A percentile compares a stretch with the other conserved stretches of the same genome.
These are phyloP conservation scores for Hyaloscypha bicolor DNA, from an alignment of 495 filamentous ascomycete genomes.

Conservation along the genomic window DNA sequence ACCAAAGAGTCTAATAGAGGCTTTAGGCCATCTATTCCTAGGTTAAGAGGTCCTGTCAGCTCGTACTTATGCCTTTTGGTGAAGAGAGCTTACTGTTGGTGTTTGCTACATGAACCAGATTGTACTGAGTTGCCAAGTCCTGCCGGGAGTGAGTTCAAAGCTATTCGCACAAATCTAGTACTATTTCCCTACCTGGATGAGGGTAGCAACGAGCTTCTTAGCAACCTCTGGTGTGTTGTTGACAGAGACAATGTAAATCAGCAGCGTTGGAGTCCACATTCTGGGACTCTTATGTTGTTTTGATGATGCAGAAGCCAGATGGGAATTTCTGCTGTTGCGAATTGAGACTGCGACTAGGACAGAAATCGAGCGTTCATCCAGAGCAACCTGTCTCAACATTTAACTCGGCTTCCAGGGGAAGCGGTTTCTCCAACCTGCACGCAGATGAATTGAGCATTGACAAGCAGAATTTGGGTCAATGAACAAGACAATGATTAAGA, in stretches of 20 bases:
- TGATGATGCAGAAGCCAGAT: too few relatives aligned
- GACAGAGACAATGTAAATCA: conserved; percentile 10
- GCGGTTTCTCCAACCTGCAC: too few relatives aligned
- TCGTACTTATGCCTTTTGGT: background rate
- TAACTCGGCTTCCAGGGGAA: too few relatives aligned
- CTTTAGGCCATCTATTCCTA: background rate
- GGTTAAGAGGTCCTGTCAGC: background rate
- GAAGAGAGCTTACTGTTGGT: conserved; percentile 3
- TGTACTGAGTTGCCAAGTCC: background rate
- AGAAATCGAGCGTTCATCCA: too few relatives aligned
- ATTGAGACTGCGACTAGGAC: too few relatives aligned
- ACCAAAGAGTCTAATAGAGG: conserved; percentile 1
- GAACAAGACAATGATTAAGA: too few relatives aligned
- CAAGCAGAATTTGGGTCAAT: too few relatives aligned
- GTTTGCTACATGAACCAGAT: conserved; percentile 13
- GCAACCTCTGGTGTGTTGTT: conserved; percentile 13
- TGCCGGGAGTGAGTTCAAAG: background rate
- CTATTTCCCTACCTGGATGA: background rate
- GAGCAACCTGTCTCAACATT: too few relatives aligned
- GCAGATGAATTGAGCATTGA: too few relatives aligned
- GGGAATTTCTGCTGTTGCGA: too few relatives aligned
- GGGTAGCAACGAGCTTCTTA: conserved; percentile 13
- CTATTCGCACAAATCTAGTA: background rate
- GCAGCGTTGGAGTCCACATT: background rate
- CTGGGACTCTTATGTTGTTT: background rate